Percentiles rank a stretch among this genome's conserved stretches.
Evolutionary conservation across 441 rosid species (phyloP).

Genomic region (Syzygium syzygioides): DNA sequence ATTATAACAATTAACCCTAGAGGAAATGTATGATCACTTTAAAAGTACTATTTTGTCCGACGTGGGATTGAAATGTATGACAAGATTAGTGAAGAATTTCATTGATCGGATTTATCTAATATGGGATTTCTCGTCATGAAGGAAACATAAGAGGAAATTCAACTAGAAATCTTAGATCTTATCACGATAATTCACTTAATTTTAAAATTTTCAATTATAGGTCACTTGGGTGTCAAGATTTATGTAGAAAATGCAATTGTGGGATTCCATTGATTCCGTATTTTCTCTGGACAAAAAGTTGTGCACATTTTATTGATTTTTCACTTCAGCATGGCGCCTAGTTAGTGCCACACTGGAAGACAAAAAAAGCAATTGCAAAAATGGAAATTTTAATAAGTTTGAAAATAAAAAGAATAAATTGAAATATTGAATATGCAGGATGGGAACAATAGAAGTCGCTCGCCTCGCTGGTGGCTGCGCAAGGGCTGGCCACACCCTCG

Average conservation of each 20-base stretch:
- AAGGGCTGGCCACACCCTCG: not conserved
- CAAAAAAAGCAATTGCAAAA: not conserved
- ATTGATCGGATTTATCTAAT: not conserved
- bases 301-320: not conserved
- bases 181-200: not conserved
- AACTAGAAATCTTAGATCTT: not conserved
- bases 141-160: not conserved
- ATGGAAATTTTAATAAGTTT: not conserved
- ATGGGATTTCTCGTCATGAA: not conserved
- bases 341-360: not conserved
- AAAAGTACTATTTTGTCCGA: not conserved
- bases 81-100: not conserved
- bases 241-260: not conserved
- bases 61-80: not conserved
- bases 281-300: not conserved
- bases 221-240: not conserved
- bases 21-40: not conserved
- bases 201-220: not conserved
- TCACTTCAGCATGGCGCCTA: not conserved
- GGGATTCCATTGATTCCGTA: not conserved
- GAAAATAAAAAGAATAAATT: not conserved
- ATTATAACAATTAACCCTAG: not conserved
- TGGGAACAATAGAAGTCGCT: not conserved
- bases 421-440: not conserved
- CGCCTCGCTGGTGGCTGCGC: too few species aligned